Conservation (phyloP, 1,139 yeast genomes). For the Saccharomycopsis hybrid region DNA sequence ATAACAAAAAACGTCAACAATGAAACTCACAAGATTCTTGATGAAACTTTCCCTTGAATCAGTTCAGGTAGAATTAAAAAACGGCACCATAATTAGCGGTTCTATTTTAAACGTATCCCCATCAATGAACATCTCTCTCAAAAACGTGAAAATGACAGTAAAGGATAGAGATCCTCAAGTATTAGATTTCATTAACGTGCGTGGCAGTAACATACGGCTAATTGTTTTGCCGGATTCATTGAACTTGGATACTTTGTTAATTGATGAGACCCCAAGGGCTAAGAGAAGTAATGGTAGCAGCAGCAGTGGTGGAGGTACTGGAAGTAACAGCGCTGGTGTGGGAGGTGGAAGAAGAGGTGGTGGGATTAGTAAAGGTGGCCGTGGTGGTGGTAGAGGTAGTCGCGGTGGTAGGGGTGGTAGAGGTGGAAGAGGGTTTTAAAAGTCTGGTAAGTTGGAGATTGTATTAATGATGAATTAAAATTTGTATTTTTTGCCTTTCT, state of each 20-base stretch:
- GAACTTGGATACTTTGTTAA: slow-evolving; percentile 70
- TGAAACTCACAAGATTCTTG: slow-evolving; percentile 45
- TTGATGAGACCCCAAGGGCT: slow-evolving; percentile 48
- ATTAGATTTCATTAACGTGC: slow-evolving; percentile 72
- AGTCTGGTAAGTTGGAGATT: too few relatives aligned
- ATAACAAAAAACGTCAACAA: too few relatives aligned
- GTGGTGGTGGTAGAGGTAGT: slow-evolving; percentile 24
- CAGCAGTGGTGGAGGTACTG: background rate
- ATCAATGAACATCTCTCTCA: slow-evolving; percentile 83
- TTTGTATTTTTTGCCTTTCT: too few relatives aligned
- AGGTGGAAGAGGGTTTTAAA: slow-evolving; percentile 22
- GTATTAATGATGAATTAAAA: too few relatives aligned
- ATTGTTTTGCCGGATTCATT: slow-evolving; percentile 82
- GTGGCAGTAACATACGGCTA: slow-evolving; percentile 89
- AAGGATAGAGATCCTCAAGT: slow-evolving; percentile 66
- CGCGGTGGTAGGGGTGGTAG: too few relatives aligned
- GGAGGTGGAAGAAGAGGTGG: slow-evolving; percentile 12
- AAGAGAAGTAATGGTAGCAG: too few relatives aligned
- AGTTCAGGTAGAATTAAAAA: slow-evolving; percentile 86
- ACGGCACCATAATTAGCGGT: slow-evolving; percentile 72
- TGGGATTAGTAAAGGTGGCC: slow-evolving; percentile 28
- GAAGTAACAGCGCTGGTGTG: background rate
- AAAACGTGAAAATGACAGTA: slow-evolving; percentile 72
- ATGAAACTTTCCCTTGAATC: slow-evolving; percentile 86
- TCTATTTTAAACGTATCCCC: slow-evolving; percentile 80